These are phyloP conservation scores for Kodamaea laetipori DNA, from an alignment of 805 yeast genomes.

Conservation along the genomic window DNA sequence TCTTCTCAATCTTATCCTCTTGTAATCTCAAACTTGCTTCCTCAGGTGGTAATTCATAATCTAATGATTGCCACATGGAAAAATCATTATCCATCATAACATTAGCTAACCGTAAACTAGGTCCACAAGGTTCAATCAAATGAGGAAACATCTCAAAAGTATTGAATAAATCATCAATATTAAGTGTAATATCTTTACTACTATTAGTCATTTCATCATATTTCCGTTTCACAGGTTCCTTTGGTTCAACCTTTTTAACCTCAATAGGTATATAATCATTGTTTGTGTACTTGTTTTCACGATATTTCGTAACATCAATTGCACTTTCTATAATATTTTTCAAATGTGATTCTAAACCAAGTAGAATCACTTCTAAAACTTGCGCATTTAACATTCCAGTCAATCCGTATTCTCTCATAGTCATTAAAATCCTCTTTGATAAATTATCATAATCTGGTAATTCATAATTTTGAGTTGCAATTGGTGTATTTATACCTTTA, in stretches of 20 bases:
- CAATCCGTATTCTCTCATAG: slow-evolving; percentile 87
- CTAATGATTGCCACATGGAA: slow-evolving; percentile 15
- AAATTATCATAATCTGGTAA: slow-evolving; percentile 78
- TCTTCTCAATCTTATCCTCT: slow-evolving; percentile 5
- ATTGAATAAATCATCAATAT: slow-evolving; percentile 68
- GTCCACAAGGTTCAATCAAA: slow-evolving; percentile 67
- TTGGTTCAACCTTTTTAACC: slow-evolving; percentile 15
- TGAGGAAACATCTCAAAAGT: slow-evolving; percentile 67
- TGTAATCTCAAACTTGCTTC: slow-evolving; percentile 1
- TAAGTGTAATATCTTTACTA: slow-evolving; percentile 42
- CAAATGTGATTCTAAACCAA: slow-evolving; percentile 84
- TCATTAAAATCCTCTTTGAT: slow-evolving; percentile 70
- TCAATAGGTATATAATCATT: slow-evolving; percentile 33
- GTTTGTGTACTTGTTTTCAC: slow-evolving; percentile 49
- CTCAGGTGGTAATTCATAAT: slow-evolving; percentile 34
- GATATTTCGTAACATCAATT: slow-evolving; percentile 67
- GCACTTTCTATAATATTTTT: slow-evolving; percentile 73
- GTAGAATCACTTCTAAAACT: slow-evolving; percentile 70
- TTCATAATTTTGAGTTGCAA: slow-evolving; percentile 75
- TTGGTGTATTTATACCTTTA: slow-evolving; percentile 79
- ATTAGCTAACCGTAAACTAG: slow-evolving; percentile 51
- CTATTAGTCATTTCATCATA: slow-evolving; percentile 17
- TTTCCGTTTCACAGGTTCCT: slow-evolving; percentile 24
- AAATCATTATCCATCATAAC: slow-evolving; percentile 26
- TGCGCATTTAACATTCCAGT: slow-evolving; percentile 78